Conservation (phyloP, 495 filamentous ascomycete species). For the Diplogelasinospora grovesii region DNA sequence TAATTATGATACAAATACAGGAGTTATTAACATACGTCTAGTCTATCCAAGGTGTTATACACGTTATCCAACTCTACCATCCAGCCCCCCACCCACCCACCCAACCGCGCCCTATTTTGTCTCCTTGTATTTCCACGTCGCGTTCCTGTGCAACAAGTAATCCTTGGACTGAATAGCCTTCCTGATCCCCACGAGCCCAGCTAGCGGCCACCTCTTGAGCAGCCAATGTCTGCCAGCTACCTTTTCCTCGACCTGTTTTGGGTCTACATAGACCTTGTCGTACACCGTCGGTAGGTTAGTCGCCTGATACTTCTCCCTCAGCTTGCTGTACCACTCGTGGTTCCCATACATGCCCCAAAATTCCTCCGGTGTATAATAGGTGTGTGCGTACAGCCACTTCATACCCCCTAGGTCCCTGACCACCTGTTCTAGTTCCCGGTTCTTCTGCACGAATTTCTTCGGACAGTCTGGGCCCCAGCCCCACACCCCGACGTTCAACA, state of each 20-base stretch:
- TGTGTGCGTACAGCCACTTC: constrained; percentile 58
- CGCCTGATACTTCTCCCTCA: constrained; percentile 47
- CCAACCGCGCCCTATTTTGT: no score
- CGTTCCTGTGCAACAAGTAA: constrained; percentile 46
- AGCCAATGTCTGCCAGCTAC: constrained; percentile 30
- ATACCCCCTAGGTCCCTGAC: constrained; percentile 59
- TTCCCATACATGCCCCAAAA: constrained; percentile 52
- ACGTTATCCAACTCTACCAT: no score
- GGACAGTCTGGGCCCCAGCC: constrained; percentile 40
- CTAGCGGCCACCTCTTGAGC: constrained; percentile 40
- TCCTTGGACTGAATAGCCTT: constrained; percentile 50
- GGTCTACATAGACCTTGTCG: constrained; percentile 49
- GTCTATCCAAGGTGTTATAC: no score
- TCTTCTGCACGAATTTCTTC: constrained; percentile 44
- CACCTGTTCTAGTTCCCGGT: constrained; percentile 58
- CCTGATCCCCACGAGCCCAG: constrained; percentile 49
- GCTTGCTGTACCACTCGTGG: constrained; percentile 41
- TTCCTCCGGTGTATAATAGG: constrained; percentile 49
- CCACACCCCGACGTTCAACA: constrained; percentile 53
- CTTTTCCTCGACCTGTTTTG: constrained; percentile 12
- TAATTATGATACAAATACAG: no score
- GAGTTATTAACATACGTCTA: no score
- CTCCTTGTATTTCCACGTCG: constrained; percentile 47
- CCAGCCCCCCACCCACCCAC: no score
- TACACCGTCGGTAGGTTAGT: constrained; percentile 47